These are phyloP conservation scores for Lactuca sativa DNA, from an alignment of 129 eudicot species.

Conservation along the genomic window DNA sequence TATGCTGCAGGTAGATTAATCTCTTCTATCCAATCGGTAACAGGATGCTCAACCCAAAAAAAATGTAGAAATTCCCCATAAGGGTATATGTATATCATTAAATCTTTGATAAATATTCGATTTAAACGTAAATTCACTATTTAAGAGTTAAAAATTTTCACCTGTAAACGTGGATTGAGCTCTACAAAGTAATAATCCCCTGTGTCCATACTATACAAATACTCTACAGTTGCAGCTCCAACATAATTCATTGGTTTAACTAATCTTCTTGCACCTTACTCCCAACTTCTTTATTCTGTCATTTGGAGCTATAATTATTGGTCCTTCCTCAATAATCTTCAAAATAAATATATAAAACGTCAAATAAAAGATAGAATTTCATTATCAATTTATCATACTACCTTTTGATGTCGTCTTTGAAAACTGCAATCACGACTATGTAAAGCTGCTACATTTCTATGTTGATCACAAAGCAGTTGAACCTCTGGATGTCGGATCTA, in stretches of 20 bases:
- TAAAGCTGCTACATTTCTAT: constrained; percentile 96
- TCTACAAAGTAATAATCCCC: constrained; percentile 94
- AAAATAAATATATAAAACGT: neutral
- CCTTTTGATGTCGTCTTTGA: constrained; percentile 98
- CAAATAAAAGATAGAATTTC: neutral
- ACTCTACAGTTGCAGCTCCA: constrained; percentile 99
- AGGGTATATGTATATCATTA: no score
- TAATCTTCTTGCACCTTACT: constrained; percentile 98
- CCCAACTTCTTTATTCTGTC: constrained; percentile 78
- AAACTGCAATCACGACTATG: constrained; percentile 99
- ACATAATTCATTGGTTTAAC: constrained; percentile 91
- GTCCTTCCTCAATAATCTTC: constrained; percentile 97
- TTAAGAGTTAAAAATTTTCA: constrained; percentile 12
- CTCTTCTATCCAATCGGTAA: no score
- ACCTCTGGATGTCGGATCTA: constrained; percentile 98
- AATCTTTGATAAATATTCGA: no score
- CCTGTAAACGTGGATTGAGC: constrained; percentile 98
- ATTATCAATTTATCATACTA: constrained; percentile 9
- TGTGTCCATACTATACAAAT: constrained; percentile 95
- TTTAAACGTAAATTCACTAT: no score
- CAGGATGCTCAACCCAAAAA: no score
- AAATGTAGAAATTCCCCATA: no score
- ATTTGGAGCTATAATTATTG: constrained; percentile 82
- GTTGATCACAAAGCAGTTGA: constrained; percentile 88
- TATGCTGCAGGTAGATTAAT: no score